phyloP scores from a whole-genome alignment of 768 basidiomycete genomes.

The Naematelia encephala region DNA sequence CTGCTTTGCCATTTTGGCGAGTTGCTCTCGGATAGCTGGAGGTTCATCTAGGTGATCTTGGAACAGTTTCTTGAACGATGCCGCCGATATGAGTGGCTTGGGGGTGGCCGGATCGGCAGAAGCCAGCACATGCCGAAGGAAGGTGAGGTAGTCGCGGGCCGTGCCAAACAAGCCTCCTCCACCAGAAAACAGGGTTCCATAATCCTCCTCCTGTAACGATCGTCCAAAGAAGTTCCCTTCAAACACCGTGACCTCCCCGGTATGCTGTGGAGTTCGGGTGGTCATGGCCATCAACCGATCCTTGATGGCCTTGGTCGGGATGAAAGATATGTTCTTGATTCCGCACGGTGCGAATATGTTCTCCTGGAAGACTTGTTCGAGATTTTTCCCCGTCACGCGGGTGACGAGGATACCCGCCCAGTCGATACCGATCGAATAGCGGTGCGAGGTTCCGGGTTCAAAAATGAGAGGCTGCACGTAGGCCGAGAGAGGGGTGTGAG shows the following conservation, averaged over 20 bases:
- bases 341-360: slow-evolving; percentile 13
- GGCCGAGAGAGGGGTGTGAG: slow-evolving; percentile 7
- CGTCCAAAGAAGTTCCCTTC: neutral
- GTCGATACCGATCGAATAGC: slow-evolving; percentile 9
- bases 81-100: slow-evolving; percentile 29
- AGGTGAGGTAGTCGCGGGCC: slow-evolving; percentile 8
- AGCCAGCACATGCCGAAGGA: slow-evolving; percentile 13
- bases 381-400: slow-evolving; percentile 13
- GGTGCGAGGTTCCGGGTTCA: slow-evolving; percentile 20
- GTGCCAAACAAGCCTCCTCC: slow-evolving; percentile 9
- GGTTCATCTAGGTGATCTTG: slow-evolving; percentile 1
- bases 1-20: slow-evolving; percentile 5
- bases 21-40: slow-evolving; percentile 1
- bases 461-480: slow-evolving; percentile 8
- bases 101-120: slow-evolving; percentile 1
- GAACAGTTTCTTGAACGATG: slow-evolving; percentile 35
- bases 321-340: slow-evolving; percentile 11
- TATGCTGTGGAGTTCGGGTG: slow-evolving; percentile 3
- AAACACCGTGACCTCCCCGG: neutral
- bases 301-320: slow-evolving; percentile 11
- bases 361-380: slow-evolving; percentile 15
- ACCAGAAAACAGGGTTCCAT: neutral
- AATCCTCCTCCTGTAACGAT: neutral
- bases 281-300: slow-evolving; percentile 11
- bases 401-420: slow-evolving; percentile 17